Base-by-base conservation (phyloP, 2,329 filamentous ascomycete genomes). In the Cladorrhinum sp. region DNA sequence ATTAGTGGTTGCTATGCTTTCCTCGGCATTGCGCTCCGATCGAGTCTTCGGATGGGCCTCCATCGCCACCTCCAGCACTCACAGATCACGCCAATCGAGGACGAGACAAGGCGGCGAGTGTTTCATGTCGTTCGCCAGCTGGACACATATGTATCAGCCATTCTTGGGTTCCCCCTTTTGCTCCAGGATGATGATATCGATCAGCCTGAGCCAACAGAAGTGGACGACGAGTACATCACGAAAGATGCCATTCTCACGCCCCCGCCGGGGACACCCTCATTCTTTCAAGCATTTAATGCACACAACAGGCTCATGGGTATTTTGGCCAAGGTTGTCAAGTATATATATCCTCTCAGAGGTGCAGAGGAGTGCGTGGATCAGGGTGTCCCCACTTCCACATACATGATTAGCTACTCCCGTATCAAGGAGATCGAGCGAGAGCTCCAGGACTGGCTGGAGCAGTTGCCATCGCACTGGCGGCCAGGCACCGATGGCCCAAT, bases 1-100 rank as follows among this genome's bases (percentile, higher is more conserved):
- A 77, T 94, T 28, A 90, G 87, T 70, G 89, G 86, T 9, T 94
- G 90, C 71, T 94, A 94, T 73, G 86, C 89, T 0, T 92, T 91
- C 67, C 82, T 94, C 53, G 90, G 90, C 6, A 89, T 94, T 67
- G 90, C 89, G 1, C 77, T 93, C 54, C 84, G 90, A 55, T 88
- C 89, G 6, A 86, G 89, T n/a, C 75, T 94, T 33, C 85, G 90
- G 26, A 87, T 94, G 75, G 91, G 91, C 7, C 78, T 94, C 24
- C 91, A 95, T 72, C 87, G 91, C 57, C 85, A 89, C 62, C 76
- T 94, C 5, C 79, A 86, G 12, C 85, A 88, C 53, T 81, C 84
- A 59, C 81, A 82, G 59, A 81, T 89, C 58, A 81, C 83, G 55
- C 79, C 84, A 2, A 82, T 90, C 59, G 86, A 89, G 68, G 79